Evolutionary conservation across 2,329 filamentous ascomycete genomes (phyloP).

Genomic region (Cladorrhinum sp.): DNA sequence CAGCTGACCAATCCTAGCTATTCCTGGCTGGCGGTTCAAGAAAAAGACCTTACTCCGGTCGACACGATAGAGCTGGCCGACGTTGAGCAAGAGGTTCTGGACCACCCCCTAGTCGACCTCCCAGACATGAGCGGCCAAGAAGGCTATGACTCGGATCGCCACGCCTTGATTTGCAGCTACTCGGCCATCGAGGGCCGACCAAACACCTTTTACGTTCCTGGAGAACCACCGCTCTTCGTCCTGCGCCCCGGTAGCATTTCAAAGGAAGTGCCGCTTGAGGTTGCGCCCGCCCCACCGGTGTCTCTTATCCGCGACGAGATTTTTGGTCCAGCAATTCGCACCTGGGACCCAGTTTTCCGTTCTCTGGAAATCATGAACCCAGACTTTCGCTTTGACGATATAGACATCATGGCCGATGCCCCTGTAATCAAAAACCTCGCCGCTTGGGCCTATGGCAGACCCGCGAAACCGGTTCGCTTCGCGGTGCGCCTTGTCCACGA

Average conservation of each 20-base stretch:
- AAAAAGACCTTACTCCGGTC: not conserved
- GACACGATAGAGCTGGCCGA: not conserved
- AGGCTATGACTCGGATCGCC: not conserved
- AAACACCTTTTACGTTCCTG: not conserved
- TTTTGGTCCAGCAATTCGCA: not conserved
- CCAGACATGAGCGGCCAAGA: not conserved
- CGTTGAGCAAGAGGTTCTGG: not conserved
- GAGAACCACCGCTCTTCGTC: not conserved
- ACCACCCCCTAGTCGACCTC: not conserved
- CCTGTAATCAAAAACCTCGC: not conserved
- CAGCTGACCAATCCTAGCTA: not conserved
- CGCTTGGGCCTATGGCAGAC: not conserved
- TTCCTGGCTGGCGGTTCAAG: not conserved
- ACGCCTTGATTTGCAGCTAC: not conserved
- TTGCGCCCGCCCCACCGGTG: no score
- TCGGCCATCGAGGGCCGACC: not conserved
- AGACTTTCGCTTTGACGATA: not conserved
- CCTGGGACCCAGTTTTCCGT: not conserved
- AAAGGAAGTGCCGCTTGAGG: not conserved
- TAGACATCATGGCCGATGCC: not conserved
- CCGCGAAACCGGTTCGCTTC: not conserved
- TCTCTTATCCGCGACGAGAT: not conserved
- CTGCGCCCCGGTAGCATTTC: not conserved
- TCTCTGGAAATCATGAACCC: not conserved
- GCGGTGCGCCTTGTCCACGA: not conserved